Conservation (phyloP, 495 filamentous ascomycete genomes). For the Hypoxylon intermedium region DNA sequence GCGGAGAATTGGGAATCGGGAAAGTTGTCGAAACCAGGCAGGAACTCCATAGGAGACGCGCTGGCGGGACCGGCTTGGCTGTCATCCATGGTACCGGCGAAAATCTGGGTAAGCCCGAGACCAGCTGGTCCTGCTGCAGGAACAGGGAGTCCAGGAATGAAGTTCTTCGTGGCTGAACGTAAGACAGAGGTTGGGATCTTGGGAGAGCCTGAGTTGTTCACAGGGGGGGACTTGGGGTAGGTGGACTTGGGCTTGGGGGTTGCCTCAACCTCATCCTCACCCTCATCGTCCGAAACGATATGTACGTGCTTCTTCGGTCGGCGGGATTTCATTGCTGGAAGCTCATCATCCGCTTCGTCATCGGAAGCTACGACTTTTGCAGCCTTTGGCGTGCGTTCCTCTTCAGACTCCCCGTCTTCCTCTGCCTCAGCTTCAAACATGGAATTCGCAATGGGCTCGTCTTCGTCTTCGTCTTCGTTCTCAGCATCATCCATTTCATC, state of each 20-base stretch:
- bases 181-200: conserved; percentile 60
- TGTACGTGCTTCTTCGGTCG: conserved; percentile 53
- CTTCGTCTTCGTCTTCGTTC: conserved; percentile 28
- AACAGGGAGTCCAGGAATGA: conserved; percentile 65
- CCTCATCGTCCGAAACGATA: conserved; percentile 66
- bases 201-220: conserved; percentile 48
- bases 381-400: conserved; percentile 48
- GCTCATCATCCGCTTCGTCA: conserved; percentile 48
- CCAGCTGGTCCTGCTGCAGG: conserved; percentile 61
- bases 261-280: conserved; percentile 64
- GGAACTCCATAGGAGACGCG: conserved; percentile 46
- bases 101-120: conserved; percentile 86
- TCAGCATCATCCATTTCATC: conserved; percentile 30
- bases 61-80: conserved; percentile 50
- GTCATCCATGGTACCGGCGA: conserved; percentile 87
- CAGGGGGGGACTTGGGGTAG: conserved; percentile 48
- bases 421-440: conserved; percentile 37
- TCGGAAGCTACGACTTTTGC: conserved; percentile 51
- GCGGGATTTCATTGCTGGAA: conserved; percentile 45
- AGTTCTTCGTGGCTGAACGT: conserved; percentile 63
- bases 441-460: conserved; percentile 41
- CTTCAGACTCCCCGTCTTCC: conserved; percentile 39
- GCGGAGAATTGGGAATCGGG: conserved; percentile 58
- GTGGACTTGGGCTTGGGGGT: conserved; percentile 51
- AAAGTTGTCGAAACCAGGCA: conserved; percentile 51